phyloP scores from a whole-genome alignment of 2,329 filamentous ascomycete species.

The Ophidiomyces ophidiicola region DNA sequence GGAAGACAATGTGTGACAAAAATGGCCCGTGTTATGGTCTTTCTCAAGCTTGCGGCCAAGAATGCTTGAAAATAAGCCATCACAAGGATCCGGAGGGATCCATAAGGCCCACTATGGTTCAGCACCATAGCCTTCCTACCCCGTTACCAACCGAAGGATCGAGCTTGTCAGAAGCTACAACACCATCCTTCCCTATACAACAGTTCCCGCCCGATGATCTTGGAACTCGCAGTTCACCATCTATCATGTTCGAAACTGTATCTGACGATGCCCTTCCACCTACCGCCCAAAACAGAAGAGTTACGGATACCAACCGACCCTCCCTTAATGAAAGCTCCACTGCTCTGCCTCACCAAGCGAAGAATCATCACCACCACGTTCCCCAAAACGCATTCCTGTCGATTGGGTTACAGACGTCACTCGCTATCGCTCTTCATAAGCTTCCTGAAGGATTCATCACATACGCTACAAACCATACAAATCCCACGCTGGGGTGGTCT shows the following conservation, averaged over 20 bases:
- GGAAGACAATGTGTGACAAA: conserved; percentile 37
- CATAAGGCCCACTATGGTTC: background rate
- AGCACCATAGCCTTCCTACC: conserved; percentile 1
- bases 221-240: background rate
- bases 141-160: background rate
- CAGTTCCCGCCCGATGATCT: background rate
- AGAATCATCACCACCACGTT: conserved; percentile 80
- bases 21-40: conserved; percentile 50
- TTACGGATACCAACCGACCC: too few relatives aligned
- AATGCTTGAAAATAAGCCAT: conserved; percentile 43
- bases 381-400: conserved; percentile 86
- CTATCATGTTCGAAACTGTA: background rate
- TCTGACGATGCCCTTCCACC: background rate
- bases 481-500: conserved; percentile 72
- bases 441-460: conserved; percentile 81
- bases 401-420: conserved; percentile 88
- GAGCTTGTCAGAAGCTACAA: background rate
- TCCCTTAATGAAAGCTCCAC: too few relatives aligned
- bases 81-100: conserved; percentile 15
- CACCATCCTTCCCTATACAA: background rate
- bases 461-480: conserved; percentile 94
- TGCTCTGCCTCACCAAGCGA: conserved; percentile 1
- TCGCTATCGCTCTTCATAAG: conserved; percentile 93
- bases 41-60: conserved; percentile 48
- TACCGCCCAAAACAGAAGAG: too few relatives aligned